These are phyloP conservation scores for Arthrobotrys conoides DNA, from an alignment of 2,329 filamentous ascomycete species.

Conservation along the genomic window DNA sequence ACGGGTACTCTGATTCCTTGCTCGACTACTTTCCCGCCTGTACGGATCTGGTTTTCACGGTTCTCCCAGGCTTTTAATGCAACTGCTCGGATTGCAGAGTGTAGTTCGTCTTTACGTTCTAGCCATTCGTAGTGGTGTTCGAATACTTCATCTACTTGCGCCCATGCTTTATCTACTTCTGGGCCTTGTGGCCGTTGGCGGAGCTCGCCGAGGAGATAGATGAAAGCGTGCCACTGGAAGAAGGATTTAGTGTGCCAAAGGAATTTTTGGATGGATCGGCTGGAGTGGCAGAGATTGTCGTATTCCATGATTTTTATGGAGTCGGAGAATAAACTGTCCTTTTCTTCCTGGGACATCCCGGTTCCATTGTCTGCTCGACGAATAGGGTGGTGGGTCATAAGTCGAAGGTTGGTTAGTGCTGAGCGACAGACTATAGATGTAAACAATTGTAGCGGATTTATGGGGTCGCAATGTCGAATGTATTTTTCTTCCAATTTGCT, in stretches of 20 bases:
- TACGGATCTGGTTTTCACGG: constrained; percentile 35
- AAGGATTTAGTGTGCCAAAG: constrained; percentile 66
- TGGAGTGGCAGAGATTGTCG: constrained; percentile 65
- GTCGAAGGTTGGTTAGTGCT: constrained; percentile 64
- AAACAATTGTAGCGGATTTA: constrained; percentile 67
- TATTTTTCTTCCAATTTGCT: constrained; percentile 67
- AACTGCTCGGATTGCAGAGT: constrained; percentile 65
- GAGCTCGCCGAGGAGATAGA: constrained; percentile 65
- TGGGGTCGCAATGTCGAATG: constrained; percentile 69
- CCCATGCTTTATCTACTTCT: constrained; percentile 64
- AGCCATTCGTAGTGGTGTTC: constrained; percentile 65
- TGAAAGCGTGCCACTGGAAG: constrained; percentile 66
- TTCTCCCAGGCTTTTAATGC: constrained; percentile 66
- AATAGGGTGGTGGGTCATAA: constrained; percentile 65
- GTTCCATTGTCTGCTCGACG: constrained; percentile 61
- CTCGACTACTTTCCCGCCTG: constrained; percentile 12
- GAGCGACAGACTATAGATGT: constrained; percentile 64
- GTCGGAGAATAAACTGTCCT: constrained; percentile 64
- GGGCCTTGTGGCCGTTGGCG: constrained; percentile 63
- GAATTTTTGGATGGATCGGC: constrained; percentile 63
- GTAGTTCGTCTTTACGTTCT: constrained; percentile 64
- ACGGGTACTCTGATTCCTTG: constrained; percentile 23
- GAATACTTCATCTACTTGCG: constrained; percentile 64
- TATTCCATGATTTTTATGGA: constrained; percentile 67
- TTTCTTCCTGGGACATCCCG: constrained; percentile 64